Conservation (phyloP, 352 stramenopile species). For the Aphanomyces stellatus region DNA sequence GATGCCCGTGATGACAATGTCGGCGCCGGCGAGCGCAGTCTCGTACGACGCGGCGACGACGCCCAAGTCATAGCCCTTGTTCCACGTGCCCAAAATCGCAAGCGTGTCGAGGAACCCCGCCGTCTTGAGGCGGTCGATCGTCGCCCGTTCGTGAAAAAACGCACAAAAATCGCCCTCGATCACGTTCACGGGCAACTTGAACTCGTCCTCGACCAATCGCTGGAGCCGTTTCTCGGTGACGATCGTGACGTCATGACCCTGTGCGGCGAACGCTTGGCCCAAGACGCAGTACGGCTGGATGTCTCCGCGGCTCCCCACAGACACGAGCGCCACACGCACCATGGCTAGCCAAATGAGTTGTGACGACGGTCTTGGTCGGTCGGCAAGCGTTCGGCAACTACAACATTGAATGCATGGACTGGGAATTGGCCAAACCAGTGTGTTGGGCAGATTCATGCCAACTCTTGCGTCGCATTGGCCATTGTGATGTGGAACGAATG, state of each 20-base stretch:
- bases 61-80: background rate
- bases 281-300: conserved; percentile 16
- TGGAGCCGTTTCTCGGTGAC: conserved; percentile 10
- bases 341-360: too few relatives aligned
- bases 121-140: background rate
- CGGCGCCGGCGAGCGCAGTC: background rate
- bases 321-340: background rate
- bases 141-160: background rate
- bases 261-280: background rate
- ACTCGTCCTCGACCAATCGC: conserved; percentile 8
- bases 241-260: conserved; percentile 6
- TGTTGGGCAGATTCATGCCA: too few relatives aligned
- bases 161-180: conserved; percentile 5
- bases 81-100: background rate
- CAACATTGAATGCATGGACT: too few relatives aligned
- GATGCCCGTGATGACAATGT: background rate
- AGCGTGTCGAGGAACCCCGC: background rate
- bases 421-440: too few relatives aligned
- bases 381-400: too few relatives aligned
- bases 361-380: too few relatives aligned
- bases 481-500: too few relatives aligned
- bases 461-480: too few relatives aligned
- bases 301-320: conserved; percentile 7
- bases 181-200: background rate
- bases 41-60: conserved; percentile 7